Base-by-base conservation (phyloP, 2,329 filamentous ascomycete genomes). In the Botrytis paeoniae region DNA sequence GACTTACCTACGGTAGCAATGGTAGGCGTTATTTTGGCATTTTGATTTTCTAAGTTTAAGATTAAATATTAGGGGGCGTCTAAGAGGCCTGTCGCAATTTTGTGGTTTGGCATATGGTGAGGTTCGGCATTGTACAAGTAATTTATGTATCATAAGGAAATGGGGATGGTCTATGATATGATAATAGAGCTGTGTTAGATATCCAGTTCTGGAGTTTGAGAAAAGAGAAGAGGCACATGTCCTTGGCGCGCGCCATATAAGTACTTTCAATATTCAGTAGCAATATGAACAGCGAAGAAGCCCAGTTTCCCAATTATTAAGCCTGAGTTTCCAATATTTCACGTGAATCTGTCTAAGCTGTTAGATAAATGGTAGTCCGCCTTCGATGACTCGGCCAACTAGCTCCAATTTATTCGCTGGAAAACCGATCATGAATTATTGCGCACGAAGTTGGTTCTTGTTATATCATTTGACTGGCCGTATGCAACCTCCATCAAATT, bases 131-230 rank as follows among this genome's bases (percentile, higher is more conserved):
- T 57, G 65, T 68, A 68, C 65, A 22, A 32, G 35, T 68, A 41
- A 57, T 54, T 57, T 54, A 16, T 57, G 65, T 57, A 68, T 68
- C 35, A 41, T 54, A 65, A 25, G 65, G n/a, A 57, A 57, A 57
- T 6, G 45, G 35, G 25, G 59, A 12, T 22, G 64, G 48, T 66
- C 25, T 41, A 54, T 54, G 64, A 54, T 54, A 54, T 54, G 64
- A 68, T 68, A 32, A 54, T 68, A 54, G 64, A 54, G 64, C 45
- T 68, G 45, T 54, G 35, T 35, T 68, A 54, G 64, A 68, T 68
- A 68, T 39, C 35, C 35, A 68, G 64, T 39, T 39, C 45, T 39
- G 48, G 48, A 41, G 65, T 68, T 68, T n/a, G 35, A 57, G 64
- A 65, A 25, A 22, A 35, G 35, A 43, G 61, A 29, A 39, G 37